phyloP scores from a whole-genome alignment of 2,329 filamentous ascomycete genomes.

The Aspergillus tamarii region DNA sequence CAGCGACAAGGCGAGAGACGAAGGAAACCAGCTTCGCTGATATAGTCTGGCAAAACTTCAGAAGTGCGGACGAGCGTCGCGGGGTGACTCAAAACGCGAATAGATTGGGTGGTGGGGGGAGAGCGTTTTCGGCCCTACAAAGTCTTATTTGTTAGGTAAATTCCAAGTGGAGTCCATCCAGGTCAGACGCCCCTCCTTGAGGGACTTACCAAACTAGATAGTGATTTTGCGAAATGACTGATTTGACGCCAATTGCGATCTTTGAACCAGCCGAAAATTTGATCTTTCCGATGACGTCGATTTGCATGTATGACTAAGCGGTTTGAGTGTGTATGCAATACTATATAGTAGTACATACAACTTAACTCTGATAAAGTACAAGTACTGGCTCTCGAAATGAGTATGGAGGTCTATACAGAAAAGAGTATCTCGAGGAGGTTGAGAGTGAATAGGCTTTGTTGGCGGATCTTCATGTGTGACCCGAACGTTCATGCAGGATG shows the following conservation, averaged over 20 bases:
- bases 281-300: constrained; percentile 13
- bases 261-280: constrained; percentile 10
- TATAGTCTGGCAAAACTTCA: not conserved
- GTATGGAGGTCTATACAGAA: not conserved
- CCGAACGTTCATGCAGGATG: not conserved
- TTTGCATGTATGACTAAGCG: constrained; percentile 10
- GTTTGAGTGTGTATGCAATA: not conserved
- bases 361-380: not conserved
- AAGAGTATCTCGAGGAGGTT: not conserved
- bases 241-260: not conserved
- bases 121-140: constrained; percentile 1
- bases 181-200: not conserved
- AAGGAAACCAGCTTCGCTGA: constrained; percentile 32
- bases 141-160: constrained; percentile 6
- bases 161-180: not conserved
- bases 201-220: constrained; percentile 1
- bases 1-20: constrained; percentile 31
- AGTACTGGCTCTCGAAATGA: not conserved
- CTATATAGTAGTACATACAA: not conserved
- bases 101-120: constrained; percentile 6
- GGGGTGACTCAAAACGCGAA: not conserved
- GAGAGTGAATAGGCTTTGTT: not conserved
- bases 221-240: not conserved
- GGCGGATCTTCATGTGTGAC: not conserved
- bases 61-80: not conserved